A percentile compares a stretch with the other conserved stretches of the same genome.
Conservation (phyloP, 169 alveolate species). For the Plasmodium vinckei region DNA sequence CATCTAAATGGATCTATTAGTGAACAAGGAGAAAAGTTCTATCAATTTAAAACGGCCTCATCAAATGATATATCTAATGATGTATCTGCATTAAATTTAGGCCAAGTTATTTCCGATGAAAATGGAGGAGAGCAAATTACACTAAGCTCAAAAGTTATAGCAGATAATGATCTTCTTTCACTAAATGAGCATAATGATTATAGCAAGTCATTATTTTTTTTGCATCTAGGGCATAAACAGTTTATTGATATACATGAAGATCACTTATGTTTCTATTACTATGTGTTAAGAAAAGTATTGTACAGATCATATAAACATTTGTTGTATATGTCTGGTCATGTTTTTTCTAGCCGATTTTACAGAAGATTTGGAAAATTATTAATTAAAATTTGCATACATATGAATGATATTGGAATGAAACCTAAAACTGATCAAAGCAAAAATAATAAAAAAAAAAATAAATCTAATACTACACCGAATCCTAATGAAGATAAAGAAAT, state of each 20-base stretch:
- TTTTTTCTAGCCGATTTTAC: constrained; percentile 55
- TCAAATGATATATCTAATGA: background rate
- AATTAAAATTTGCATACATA: constrained; percentile 48
- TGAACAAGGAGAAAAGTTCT: background rate
- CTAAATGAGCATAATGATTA: constrained; percentile 42
- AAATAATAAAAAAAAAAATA: constrained; percentile 44
- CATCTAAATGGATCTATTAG: constrained; percentile 19
- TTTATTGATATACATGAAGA: constrained; percentile 72
- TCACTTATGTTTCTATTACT: constrained; percentile 57
- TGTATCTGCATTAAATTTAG: background rate
- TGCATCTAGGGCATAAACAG: constrained; percentile 67
- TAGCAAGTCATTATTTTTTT: constrained; percentile 29
- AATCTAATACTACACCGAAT: background rate
- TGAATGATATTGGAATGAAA: constrained; percentile 29
- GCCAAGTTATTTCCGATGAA: background rate
- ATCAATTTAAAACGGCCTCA: constrained; percentile 9
- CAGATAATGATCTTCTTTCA: constrained; percentile 37
- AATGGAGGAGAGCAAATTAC: constrained; percentile 13
- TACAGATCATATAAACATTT: constrained; percentile 53
- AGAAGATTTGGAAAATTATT: constrained; percentile 56
- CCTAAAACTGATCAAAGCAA: constrained; percentile 29
- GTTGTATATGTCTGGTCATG: constrained; percentile 27
- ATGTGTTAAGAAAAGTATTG: constrained; percentile 45
- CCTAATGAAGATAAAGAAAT: constrained; percentile 37
- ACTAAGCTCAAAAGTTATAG: constrained; percentile 23